phyloP scores from a whole-genome alignment of 495 filamentous ascomycete species.

The Physcia stellaris region DNA sequence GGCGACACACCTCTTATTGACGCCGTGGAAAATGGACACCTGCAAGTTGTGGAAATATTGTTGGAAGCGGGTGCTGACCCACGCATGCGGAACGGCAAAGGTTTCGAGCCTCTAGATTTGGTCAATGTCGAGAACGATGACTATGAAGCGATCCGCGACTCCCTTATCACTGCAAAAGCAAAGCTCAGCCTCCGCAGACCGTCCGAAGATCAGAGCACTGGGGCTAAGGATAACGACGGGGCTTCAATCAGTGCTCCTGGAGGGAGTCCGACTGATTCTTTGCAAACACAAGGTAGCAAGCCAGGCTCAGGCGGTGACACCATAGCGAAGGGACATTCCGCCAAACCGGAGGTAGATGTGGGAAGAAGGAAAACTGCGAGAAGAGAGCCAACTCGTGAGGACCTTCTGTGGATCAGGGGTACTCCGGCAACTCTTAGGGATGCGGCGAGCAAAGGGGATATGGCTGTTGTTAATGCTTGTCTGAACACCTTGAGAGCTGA shows the following conservation, averaged over 20 bases:
- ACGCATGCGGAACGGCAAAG: constrained; percentile 69
- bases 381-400: constrained; percentile 46
- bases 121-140: constrained; percentile 57
- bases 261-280: constrained; percentile 54
- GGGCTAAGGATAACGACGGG: constrained; percentile 36
- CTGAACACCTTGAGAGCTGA: constrained; percentile 71
- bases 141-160: constrained; percentile 39
- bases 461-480: constrained; percentile 63
- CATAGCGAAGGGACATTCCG: no score
- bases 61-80: constrained; percentile 82
- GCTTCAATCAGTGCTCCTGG: constrained; percentile 54
- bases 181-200: constrained; percentile 37
- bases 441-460: constrained; percentile 72
- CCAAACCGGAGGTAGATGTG: constrained; percentile 25
- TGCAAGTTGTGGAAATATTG: constrained; percentile 77
- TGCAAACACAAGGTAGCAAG: constrained; percentile 23
- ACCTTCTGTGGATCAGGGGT: constrained; percentile 46
- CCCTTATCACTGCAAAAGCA: constrained; percentile 29
- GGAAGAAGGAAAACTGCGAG: constrained; percentile 39
- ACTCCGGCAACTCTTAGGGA: constrained; percentile 60
- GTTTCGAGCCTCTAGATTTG: constrained; percentile 75
- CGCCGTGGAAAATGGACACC: constrained; percentile 85
- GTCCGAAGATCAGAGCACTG: constrained; percentile 44
- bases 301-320: no score
- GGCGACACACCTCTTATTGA: constrained; percentile 90